phyloP scores from a whole-genome alignment of 2,329 filamentous ascomycete species.

The Aspergillus tubingensis region DNA sequence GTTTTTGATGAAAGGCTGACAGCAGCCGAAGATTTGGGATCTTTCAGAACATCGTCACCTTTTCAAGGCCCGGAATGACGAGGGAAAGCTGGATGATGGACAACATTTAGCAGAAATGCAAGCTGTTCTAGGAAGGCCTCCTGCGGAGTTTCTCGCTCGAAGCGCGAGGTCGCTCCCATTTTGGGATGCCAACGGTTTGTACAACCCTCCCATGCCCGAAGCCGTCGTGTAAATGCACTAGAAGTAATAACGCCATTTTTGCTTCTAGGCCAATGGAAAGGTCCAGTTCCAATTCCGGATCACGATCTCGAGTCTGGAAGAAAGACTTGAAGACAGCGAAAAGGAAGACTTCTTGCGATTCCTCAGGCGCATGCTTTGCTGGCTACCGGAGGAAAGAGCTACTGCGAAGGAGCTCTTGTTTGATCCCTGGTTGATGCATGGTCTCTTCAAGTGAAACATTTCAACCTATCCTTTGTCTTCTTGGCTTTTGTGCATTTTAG shows the following conservation, averaged over 20 bases:
- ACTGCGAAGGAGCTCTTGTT: constrained; percentile 20
- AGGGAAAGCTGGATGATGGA: constrained; percentile 13
- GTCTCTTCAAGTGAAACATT: constrained; percentile 9
- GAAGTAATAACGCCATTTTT: not conserved
- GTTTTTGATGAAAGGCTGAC: constrained; percentile 6
- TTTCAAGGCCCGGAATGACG: constrained; percentile 15
- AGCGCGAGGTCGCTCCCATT: constrained; percentile 9
- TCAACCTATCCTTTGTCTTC: not conserved
- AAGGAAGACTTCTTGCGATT: constrained; percentile 18
- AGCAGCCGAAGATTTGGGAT: constrained; percentile 22
- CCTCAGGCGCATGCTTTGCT: constrained; percentile 16
- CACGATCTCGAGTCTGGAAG: constrained; percentile 15
- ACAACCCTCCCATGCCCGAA: not conserved
- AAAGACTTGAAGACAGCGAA: constrained; percentile 16
- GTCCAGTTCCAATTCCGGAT: constrained; percentile 10
- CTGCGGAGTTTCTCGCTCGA: constrained; percentile 14
- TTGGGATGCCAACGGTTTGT: constrained; percentile 15
- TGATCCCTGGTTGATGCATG: constrained; percentile 20
- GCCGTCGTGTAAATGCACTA: not conserved
- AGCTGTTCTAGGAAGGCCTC: constrained; percentile 9
- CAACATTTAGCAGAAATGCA: constrained; percentile 18
- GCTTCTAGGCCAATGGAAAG: constrained; percentile 17
- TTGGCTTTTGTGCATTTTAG: no score
- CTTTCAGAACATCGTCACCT: constrained; percentile 20
- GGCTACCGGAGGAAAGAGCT: constrained; percentile 16